Percentiles rank a stretch among this genome's conserved stretches.
phyloP scores from a whole-genome alignment of 176 grass and related monocot genomes.

The Zoysia pacifica region DNA sequence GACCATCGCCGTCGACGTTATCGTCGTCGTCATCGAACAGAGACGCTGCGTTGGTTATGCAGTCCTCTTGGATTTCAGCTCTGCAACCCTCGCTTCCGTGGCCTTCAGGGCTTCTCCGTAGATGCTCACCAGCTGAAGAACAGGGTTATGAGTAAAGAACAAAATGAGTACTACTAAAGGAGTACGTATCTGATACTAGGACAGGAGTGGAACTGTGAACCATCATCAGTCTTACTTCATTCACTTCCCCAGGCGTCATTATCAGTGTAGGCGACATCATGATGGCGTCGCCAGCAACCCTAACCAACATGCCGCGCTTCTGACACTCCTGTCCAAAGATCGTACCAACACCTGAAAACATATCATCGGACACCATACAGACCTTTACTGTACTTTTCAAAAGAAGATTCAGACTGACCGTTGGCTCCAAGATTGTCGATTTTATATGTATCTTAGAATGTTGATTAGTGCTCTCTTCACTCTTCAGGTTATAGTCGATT shows the following conservation, averaged over 20 bases:
- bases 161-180: too few species aligned
- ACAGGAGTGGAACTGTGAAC: not conserved
- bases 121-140: slow-evolving; percentile 69
- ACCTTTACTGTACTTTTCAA: not conserved
- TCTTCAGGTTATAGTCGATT: slow-evolving; percentile 23
- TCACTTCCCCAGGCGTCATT: slow-evolving; percentile 65
- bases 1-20: not conserved
- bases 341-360: slow-evolving; percentile 74
- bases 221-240: slow-evolving; percentile 59
- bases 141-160: not conserved
- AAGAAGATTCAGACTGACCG: not conserved
- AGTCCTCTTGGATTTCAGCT: slow-evolving; percentile 62
- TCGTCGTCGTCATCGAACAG: not conserved
- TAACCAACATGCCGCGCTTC: slow-evolving; percentile 83
- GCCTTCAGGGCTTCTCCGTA: slow-evolving; percentile 75
- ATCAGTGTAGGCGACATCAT: slow-evolving; percentile 92
- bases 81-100: slow-evolving; percentile 70
- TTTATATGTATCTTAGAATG: not conserved
- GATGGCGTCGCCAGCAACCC: slow-evolving; percentile 83
- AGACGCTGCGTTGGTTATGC: slow-evolving; percentile 2
- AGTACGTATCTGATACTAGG: not conserved
- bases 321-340: slow-evolving; percentile 90
- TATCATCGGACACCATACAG: not conserved
- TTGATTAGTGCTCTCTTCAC: not conserved
- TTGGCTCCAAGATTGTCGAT: not conserved